Conservation (phyloP, 805 yeast genomes). For the Kodamaea sagamina region DNA sequence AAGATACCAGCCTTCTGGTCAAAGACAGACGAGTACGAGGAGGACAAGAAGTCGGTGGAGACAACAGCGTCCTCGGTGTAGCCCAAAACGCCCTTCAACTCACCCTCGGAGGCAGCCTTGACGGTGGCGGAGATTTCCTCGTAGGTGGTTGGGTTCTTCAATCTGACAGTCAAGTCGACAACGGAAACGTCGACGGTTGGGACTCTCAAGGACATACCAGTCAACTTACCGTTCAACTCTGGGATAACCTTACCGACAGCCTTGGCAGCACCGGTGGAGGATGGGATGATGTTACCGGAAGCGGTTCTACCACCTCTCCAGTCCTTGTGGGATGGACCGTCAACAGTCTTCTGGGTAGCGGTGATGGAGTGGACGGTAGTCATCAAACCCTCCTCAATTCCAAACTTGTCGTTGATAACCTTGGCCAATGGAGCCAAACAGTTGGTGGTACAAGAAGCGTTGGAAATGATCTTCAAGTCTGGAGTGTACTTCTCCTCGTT, state of each 20-base stretch:
- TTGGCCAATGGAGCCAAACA: constrained; percentile 42
- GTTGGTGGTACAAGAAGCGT: constrained; percentile 41
- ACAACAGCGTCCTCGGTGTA: constrained; percentile 40
- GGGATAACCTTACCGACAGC: constrained; percentile 41
- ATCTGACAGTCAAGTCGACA: constrained; percentile 38
- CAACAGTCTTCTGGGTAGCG: constrained; percentile 41
- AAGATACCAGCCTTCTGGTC: constrained; percentile 39
- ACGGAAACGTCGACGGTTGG: constrained; percentile 40
- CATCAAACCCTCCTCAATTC: constrained; percentile 40
- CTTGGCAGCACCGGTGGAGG: constrained; percentile 41
- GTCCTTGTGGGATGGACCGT: constrained; percentile 41
- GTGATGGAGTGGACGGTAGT: constrained; percentile 41
- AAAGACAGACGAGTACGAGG: constrained; percentile 32
- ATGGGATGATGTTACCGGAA: constrained; percentile 38
- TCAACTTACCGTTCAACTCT: constrained; percentile 38
- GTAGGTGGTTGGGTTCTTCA: constrained; percentile 33
- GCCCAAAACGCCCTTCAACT: constrained; percentile 37
- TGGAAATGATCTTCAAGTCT: constrained; percentile 34
- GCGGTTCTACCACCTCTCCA: constrained; percentile 45
- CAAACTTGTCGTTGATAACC: constrained; percentile 37
- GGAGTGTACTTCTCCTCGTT: constrained; percentile 36
- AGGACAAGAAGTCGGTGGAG: constrained; percentile 35
- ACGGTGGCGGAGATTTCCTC: constrained; percentile 35
- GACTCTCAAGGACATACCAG: constrained; percentile 40
- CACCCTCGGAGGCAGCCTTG: constrained; percentile 35